Evolutionary conservation across 2,329 filamentous ascomycete species (phyloP).

Genomic region (Metarhizium humberi): DNA sequence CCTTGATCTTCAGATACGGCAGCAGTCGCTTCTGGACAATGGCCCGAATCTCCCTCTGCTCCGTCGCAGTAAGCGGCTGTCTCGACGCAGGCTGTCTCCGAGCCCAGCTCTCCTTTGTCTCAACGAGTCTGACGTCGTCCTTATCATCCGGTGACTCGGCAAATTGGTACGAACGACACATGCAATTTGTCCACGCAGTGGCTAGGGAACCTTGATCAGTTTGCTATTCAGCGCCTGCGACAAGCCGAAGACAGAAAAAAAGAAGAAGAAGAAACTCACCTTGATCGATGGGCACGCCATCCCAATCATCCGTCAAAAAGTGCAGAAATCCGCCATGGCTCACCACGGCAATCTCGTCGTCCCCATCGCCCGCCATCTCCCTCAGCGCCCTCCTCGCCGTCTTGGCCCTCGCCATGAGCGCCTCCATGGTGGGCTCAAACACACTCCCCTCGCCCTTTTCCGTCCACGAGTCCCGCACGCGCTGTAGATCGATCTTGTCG

Average conservation of each 20-base stretch:
- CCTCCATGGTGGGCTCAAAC: slow-evolving; percentile 37
- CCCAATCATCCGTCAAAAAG: slow-evolving; percentile 76
- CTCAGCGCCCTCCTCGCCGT: slow-evolving; percentile 51
- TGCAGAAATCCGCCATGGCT: slow-evolving; percentile 80
- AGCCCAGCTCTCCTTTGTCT: slow-evolving; percentile 39
- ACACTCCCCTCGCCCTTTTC: slow-evolving; percentile 42
- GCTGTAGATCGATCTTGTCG: slow-evolving; percentile 50
- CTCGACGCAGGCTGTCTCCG: slow-evolving; percentile 30
- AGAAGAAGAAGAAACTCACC: slow-evolving; percentile 23
- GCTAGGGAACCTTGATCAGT: slow-evolving; percentile 29
- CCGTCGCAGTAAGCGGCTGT: slow-evolving; percentile 30
- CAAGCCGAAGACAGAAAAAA: slow-evolving; percentile 1
- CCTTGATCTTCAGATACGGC: slow-evolving; percentile 27
- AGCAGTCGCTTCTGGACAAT: slow-evolving; percentile 26
- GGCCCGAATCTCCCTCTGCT: slow-evolving; percentile 35
- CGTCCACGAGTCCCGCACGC: slow-evolving; percentile 62
- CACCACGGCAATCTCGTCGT: slow-evolving; percentile 63
- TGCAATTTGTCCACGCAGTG: slow-evolving; percentile 67
- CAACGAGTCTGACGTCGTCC: slow-evolving; percentile 34
- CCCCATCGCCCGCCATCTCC: slow-evolving; percentile 28
- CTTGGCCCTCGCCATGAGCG: slow-evolving; percentile 52
- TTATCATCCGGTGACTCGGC: slow-evolving; percentile 40
- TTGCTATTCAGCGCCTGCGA: not conserved
- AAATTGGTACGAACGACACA: slow-evolving; percentile 61
- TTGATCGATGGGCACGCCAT: slow-evolving; percentile 38